phyloP scores from a whole-genome alignment of 2,329 filamentous ascomycete species.

The Colletotrichum phormii region DNA sequence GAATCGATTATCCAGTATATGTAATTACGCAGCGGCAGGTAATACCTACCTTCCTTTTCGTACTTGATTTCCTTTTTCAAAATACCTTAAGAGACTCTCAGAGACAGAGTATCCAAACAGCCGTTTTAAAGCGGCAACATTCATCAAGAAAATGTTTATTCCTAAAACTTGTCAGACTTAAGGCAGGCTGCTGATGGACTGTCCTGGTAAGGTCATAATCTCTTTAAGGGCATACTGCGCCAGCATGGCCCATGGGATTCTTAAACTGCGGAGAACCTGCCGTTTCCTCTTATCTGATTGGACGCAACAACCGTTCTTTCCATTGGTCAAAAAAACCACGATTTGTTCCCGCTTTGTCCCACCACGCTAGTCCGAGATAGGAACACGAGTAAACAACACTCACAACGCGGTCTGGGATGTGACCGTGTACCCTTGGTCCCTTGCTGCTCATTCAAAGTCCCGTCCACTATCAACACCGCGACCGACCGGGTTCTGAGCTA shows the following conservation, averaged over 20 bases:
- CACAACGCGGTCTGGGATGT: slow-evolving; percentile 38
- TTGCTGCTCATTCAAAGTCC: slow-evolving; percentile 24
- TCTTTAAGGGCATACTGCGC: too few species aligned
- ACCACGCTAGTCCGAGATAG: slow-evolving; percentile 48
- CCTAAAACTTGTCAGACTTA: too few species aligned
- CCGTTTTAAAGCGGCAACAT: too few species aligned
- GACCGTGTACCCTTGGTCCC: slow-evolving; percentile 30
- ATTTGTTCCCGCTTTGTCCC: slow-evolving; percentile 11
- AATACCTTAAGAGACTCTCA: too few species aligned
- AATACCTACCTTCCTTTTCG: too few species aligned
- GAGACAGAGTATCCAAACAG: too few species aligned
- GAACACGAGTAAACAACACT: slow-evolving; percentile 55
- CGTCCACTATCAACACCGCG: slow-evolving; percentile 30
- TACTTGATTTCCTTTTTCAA: too few species aligned
- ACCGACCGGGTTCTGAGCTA: slow-evolving; percentile 19
- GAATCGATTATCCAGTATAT: too few species aligned
- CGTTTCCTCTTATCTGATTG: background rate
- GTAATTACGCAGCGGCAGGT: too few species aligned
- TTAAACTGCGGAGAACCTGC: slow-evolving; percentile 1
- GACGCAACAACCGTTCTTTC: background rate
- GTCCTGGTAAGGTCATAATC: too few species aligned
- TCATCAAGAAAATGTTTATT: too few species aligned
- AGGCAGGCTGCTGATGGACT: too few species aligned
- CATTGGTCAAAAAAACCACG: slow-evolving; percentile 2
- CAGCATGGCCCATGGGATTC: background rate